phyloP scores from a whole-genome alignment of 176 grass and related monocot genomes.

The Calamus simplicifolius region DNA sequence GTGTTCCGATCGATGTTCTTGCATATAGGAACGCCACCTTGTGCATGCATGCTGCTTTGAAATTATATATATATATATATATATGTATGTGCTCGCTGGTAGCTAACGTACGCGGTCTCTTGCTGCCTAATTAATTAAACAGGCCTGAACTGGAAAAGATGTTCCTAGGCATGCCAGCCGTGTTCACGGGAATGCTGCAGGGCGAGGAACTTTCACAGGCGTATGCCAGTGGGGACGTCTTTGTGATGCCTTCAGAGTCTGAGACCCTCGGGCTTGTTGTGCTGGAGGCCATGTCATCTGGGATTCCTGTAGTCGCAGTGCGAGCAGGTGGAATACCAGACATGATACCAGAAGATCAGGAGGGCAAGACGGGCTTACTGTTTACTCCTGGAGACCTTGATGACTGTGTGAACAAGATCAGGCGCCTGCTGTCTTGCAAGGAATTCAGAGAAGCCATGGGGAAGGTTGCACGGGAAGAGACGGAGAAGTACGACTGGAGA shows the following conservation, averaged over 20 bases:
- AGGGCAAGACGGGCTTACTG: conserved; percentile 76
- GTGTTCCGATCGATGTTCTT: too few species aligned
- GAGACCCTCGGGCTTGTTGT: conserved; percentile 98
- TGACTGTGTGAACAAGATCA: conserved; percentile 72
- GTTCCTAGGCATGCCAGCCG: conserved; percentile 67
- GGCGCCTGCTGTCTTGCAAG: conserved; percentile 39
- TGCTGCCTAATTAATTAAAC: conserved; percentile 15
- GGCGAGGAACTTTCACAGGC: conserved; percentile 83
- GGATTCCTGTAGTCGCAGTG: conserved; percentile 74
- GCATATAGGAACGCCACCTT: too few species aligned
- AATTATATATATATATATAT: too few species aligned
- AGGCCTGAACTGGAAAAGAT: conserved; percentile 85
- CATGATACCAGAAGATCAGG: conserved; percentile 76
- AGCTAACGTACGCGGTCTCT: neutral
- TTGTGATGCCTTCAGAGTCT: conserved; percentile 95
- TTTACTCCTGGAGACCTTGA: conserved; percentile 74
- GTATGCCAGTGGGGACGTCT: conserved; percentile 82
- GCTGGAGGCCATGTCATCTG: conserved; percentile 92
- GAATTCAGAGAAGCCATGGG: conserved; percentile 60
- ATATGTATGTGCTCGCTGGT: too few species aligned
- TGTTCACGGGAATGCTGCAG: conserved; percentile 97
- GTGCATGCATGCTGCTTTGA: too few species aligned
- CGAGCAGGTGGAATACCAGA: conserved; percentile 92
- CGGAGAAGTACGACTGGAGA: conserved; percentile 80
- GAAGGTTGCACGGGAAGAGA: conserved; percentile 57